Evolutionary conservation across 345 rosid species (phyloP).

Genomic region (Brassica cretica): DNA sequence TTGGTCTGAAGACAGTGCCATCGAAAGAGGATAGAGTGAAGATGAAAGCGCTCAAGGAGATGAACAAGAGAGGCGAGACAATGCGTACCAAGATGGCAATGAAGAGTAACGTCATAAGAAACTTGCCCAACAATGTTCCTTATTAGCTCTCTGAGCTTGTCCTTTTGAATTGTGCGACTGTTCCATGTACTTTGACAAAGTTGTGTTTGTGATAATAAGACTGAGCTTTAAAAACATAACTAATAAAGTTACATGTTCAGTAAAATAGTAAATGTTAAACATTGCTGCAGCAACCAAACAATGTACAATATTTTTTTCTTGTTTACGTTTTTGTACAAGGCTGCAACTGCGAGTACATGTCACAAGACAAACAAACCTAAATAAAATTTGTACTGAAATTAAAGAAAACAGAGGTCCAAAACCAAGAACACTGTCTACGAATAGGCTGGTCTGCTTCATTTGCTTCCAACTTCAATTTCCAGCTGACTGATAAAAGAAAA

Average conservation of each 20-base stretch:
- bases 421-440: conserved; percentile 33
- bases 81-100: conserved; percentile 75
- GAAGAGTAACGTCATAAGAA: conserved; percentile 79
- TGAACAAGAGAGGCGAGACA: conserved; percentile 66
- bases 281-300: neutral
- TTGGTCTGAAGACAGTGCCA: conserved; percentile 77
- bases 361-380: conserved; percentile 35
- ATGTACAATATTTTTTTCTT: conserved; percentile 1
- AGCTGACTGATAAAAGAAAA: neutral
- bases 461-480: conserved; percentile 12
- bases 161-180: neutral
- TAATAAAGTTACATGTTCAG: neutral
- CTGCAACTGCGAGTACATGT: conserved; percentile 30
- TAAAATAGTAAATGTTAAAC: no score
- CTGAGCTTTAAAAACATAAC: neutral
- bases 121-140: conserved; percentile 82
- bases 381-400: conserved; percentile 3
- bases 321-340: conserved; percentile 38
- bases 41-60: conserved; percentile 74
- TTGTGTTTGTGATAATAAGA: conserved; percentile 16
- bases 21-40: conserved; percentile 72
- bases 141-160: conserved; percentile 40
- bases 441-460: conserved; percentile 21
- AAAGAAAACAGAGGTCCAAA: conserved; percentile 21
- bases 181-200: neutral